Evolutionary conservation across 805 yeast species (phyloP).

Genomic region (Wickerhamiella lipophila): DNA sequence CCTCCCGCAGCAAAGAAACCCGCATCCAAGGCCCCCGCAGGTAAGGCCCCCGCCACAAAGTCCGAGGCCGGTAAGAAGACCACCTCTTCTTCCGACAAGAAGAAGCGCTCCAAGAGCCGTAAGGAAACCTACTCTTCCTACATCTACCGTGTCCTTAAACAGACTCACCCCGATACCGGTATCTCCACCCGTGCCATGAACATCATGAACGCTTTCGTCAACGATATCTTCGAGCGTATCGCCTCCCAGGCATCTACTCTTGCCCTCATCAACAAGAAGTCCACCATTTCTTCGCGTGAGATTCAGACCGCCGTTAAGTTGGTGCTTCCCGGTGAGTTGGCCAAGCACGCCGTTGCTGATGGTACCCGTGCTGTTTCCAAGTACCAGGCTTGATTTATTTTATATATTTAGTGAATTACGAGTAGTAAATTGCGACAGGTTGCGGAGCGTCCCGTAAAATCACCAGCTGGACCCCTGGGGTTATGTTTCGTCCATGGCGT

Average conservation of each 20-base stretch:
- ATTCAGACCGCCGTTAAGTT: constrained; percentile 97
- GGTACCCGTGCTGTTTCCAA: constrained; percentile 98
- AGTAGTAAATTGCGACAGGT: no score
- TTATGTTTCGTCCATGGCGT: not conserved
- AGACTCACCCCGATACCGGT: constrained; percentile 99
- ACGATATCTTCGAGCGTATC: constrained; percentile 95
- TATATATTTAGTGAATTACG: no score
- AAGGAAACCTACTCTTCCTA: constrained; percentile 97
- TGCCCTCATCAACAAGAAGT: constrained; percentile 97
- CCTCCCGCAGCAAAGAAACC: constrained; percentile 37
- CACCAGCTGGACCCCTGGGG: no score
- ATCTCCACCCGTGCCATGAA: constrained; percentile 98
- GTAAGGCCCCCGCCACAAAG: constrained; percentile 88
- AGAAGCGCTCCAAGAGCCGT: constrained; percentile 90
- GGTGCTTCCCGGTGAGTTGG: constrained; percentile 96
- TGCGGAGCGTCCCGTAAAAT: no score
- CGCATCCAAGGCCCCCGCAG: constrained; percentile 48
- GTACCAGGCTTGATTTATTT: constrained; percentile 53
- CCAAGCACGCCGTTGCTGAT: constrained; percentile 96
- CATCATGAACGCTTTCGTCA: constrained; percentile 95
- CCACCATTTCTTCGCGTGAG: constrained; percentile 96
- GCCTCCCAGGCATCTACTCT: constrained; percentile 96
- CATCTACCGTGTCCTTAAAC: constrained; percentile 96
- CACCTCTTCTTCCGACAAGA: constrained; percentile 67
- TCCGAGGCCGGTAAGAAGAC: constrained; percentile 62